Evolutionary conservation across 202 grass and related monocot species (phyloP).

Genomic region (Eragrostis tef): DNA sequence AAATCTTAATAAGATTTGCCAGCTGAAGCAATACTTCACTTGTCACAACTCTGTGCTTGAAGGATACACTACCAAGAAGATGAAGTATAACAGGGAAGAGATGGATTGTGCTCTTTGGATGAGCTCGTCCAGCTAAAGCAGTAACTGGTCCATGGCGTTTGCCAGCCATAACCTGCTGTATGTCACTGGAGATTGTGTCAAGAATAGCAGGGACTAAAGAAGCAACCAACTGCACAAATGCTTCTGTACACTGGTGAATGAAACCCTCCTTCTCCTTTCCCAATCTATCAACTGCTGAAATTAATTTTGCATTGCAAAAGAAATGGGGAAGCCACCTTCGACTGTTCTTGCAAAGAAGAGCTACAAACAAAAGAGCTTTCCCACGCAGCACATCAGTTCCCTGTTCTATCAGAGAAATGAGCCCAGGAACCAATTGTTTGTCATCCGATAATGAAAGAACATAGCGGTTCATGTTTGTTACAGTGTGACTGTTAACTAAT

Average conservation of each 20-base stretch:
- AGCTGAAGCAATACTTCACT: conserved; percentile 80
- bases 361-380: conserved; percentile 81
- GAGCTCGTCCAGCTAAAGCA: conserved; percentile 66
- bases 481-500: conserved; percentile 64
- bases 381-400: conserved; percentile 84
- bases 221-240: conserved; percentile 78
- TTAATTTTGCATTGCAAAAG: conserved; percentile 78
- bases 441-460: conserved; percentile 77
- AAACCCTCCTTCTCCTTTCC: conserved; percentile 86
- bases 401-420: conserved; percentile 78
- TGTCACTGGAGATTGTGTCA: conserved; percentile 78
- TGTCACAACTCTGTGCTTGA: conserved; percentile 78
- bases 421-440: conserved; percentile 73
- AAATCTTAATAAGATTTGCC: conserved; percentile 89
- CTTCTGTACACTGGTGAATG: conserved; percentile 76
- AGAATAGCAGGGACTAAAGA: conserved; percentile 75
- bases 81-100: conserved; percentile 92
- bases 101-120: conserved; percentile 83
- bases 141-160: conserved; percentile 78
- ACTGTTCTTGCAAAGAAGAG: conserved; percentile 93
- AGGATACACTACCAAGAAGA: conserved; percentile 89
- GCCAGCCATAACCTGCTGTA: conserved; percentile 87
- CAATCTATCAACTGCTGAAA: conserved; percentile 85
- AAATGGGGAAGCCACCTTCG: conserved; percentile 91
- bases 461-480: conserved; percentile 79